Evolutionary conservation across 2,329 filamentous ascomycete genomes (phyloP).

Genomic region (Chrysoporthe deuterocubensis): DNA sequence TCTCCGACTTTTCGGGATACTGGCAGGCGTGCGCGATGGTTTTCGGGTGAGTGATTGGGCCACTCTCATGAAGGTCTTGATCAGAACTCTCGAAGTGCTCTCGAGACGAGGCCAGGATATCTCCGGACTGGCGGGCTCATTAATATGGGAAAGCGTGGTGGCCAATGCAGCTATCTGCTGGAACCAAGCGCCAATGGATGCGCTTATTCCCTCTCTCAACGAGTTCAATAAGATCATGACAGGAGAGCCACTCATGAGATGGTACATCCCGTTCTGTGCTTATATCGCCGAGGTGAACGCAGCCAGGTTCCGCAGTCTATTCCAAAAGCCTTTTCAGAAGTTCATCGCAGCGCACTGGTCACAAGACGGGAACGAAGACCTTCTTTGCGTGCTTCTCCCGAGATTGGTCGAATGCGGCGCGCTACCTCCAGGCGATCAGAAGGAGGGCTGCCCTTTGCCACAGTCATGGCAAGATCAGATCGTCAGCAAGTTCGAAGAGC

Average conservation of each 20-base stretch:
- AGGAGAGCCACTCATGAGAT: conserved; percentile 65
- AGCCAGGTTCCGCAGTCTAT: conserved; percentile 76
- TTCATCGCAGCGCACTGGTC: conserved; percentile 79
- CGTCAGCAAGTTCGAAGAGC: conserved; percentile 67
- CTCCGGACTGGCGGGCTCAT: conserved; percentile 41
- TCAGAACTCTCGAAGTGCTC: conserved; percentile 55
- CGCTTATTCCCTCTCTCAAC: conserved; percentile 71
- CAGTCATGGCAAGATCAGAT: conserved; percentile 77
- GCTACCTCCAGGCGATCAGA: conserved; percentile 56
- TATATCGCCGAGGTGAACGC: conserved; percentile 75
- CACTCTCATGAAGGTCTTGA: conserved; percentile 60
- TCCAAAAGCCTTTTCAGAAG: conserved; percentile 81
- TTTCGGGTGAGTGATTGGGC: conserved; percentile 75
- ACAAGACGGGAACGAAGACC: conserved; percentile 65
- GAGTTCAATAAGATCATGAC: conserved; percentile 68
- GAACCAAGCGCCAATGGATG: conserved; percentile 78
- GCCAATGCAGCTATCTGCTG: conserved; percentile 68
- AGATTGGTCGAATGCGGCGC: conserved; percentile 62
- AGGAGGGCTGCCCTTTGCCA: conserved; percentile 60
- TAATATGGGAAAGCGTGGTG: conserved; percentile 63
- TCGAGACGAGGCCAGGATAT: conserved; percentile 44
- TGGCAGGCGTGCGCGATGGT: conserved; percentile 82
- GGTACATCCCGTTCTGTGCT: conserved; percentile 86
- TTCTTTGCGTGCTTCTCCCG: conserved; percentile 70
- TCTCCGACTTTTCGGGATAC: conserved; percentile 66